Evolutionary conservation across 2,329 filamentous ascomycete genomes (phyloP), one percentile per base, ranked within the genome.

Genomic region (Diaporthe longicolla): DNA sequence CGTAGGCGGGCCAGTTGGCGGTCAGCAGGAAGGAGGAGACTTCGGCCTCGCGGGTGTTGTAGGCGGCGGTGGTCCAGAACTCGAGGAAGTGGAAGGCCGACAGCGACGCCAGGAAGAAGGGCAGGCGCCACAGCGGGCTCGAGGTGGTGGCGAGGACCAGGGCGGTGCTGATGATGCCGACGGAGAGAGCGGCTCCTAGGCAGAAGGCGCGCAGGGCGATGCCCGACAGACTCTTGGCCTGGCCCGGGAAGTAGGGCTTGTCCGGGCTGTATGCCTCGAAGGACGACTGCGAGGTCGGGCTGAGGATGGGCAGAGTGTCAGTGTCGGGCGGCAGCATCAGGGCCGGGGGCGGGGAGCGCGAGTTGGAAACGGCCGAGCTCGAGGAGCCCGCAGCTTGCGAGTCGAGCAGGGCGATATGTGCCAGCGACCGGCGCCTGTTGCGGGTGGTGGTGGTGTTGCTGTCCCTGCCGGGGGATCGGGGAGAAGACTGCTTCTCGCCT

Each of bases 81-180:
- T 99, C 97, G 82, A 98, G 92, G 84, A 98, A 98, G 87, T 99
- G 97, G 85, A 98, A 98, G 40, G 93, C 79, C 35, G 92, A 89
- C 63, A 98, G 91, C 19, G 91, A 86, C 69, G 85, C 85, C 63
- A 93, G 80, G 85, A 96, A 96, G 81, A 92, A 91, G 40, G 90
- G 89, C 10, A 89, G 81, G 73, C 91, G 89, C 91, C 91, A 93
- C 72, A 89, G 82, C 29, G 89, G 86, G 45, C 84, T 86, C 19
- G 82, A 75, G 7, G 84, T 85, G 73, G 81, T 78, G 55, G 82
- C 21, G 17, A 87, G 78, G 71, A 84, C 78, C 59, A 78, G 71
- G 15, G 78, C 50, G 69, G 84, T 80, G 48, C 82, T 70, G 61
- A 83, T 74, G 61, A 83, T 77, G 57, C 83, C 82, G 17, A 81